A percentile compares a stretch with the other conserved stretches of the same genome.
phyloP scores from a whole-genome alignment of 352 stramenopile genomes.

The Phytopythium sindhum region DNA sequence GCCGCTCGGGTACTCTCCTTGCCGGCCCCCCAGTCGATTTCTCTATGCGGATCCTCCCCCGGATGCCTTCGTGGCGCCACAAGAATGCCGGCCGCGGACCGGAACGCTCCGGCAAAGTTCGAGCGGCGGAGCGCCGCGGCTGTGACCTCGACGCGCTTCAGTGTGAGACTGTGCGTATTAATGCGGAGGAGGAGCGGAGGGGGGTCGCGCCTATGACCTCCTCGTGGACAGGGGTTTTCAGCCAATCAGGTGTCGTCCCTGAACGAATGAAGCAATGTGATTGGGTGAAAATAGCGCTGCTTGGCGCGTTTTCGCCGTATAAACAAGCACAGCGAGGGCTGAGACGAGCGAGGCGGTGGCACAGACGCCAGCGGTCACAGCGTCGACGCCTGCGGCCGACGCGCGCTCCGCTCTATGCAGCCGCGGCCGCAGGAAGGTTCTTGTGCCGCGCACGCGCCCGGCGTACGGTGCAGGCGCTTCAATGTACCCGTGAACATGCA shows the following conservation, averaged over 20 bases:
- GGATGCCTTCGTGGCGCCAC: not conserved
- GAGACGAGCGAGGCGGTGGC: not conserved
- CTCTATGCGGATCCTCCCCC: not conserved
- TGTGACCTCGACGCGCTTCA: not conserved
- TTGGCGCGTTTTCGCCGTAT: not conserved
- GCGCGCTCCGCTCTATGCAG: not conserved
- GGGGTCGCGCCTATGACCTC: not conserved
- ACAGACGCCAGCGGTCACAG: too few species aligned
- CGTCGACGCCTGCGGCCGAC: too few species aligned
- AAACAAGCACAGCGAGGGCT: not conserved
- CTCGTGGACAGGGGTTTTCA: not conserved
- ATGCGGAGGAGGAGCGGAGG: not conserved
- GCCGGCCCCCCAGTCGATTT: not conserved
- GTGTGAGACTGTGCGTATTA: not conserved
- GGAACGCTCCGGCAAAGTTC: not conserved
- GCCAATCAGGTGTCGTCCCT: not conserved
- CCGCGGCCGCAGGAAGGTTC: not conserved
- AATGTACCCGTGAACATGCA: not conserved
- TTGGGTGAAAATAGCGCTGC: not conserved
- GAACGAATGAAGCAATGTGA: not conserved
- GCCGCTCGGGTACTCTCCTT: not conserved
- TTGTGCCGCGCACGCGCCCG: not conserved
- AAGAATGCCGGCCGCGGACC: not conserved
- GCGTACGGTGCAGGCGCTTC: too few species aligned
- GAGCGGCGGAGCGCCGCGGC: not conserved